phyloP scores from a whole-genome alignment of 1,139 yeast genomes.

The Hemisphaericaspora subhashii region DNA sequence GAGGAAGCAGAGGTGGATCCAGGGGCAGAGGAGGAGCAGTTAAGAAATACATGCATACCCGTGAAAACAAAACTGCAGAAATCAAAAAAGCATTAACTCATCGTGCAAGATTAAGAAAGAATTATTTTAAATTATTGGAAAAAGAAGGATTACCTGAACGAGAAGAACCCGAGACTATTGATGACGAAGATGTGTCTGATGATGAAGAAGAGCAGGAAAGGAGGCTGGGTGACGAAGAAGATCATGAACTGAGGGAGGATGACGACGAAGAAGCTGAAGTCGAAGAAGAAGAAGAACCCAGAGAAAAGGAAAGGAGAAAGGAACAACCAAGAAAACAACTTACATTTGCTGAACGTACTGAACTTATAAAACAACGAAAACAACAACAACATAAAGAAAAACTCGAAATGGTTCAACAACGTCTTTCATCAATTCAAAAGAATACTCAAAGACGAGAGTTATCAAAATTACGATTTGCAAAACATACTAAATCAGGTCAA shows the following conservation, averaged over 20 bases:
- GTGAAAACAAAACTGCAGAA: conserved; percentile 50
- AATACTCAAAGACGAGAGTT: conserved; percentile 33
- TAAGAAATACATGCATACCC: conserved; percentile 37
- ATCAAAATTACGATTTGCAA: conserved; percentile 51
- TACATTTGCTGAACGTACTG: conserved; percentile 48
- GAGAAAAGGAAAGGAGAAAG: conserved; percentile 16
- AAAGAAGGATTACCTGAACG: conserved; percentile 51
- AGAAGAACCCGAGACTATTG: too few species aligned
- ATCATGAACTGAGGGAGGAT: conserved; percentile 12
- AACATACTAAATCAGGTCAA: conserved; percentile 75
- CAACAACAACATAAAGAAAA: conserved; percentile 34
- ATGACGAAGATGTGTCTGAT: conserved; percentile 5
- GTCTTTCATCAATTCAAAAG: conserved; percentile 22
- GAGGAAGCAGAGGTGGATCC: not conserved
- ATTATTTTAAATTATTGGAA: conserved; percentile 77
- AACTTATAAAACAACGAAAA: conserved; percentile 45
- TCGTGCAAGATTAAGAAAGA: conserved; percentile 79
- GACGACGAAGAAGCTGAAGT: conserved; percentile 13
- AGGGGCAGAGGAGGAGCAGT: conserved; percentile 8
- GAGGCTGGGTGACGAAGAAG: conserved; percentile 5
- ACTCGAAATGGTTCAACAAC: conserved; percentile 29
- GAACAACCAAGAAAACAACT: conserved; percentile 21
- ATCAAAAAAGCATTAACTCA: conserved; percentile 77
- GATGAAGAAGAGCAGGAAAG: conserved; percentile 5
- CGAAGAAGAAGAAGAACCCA: conserved; percentile 5